These are phyloP conservation scores for Trametes sp. DNA, from an alignment of 1,284 basidiomycete species.

Conservation along the genomic window DNA sequence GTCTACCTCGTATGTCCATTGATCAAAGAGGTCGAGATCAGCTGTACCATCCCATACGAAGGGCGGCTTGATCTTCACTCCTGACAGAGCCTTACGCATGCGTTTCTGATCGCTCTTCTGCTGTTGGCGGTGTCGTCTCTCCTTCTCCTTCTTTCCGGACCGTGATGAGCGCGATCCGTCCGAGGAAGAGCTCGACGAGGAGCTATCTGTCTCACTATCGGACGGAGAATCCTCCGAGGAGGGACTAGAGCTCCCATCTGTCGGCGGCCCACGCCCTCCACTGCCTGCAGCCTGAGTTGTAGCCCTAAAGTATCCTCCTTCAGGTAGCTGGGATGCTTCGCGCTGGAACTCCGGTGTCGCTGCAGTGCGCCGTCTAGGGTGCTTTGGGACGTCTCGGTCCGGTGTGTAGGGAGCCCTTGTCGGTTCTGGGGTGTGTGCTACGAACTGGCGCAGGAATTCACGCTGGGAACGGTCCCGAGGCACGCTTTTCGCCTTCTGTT, in stretches of 20 bases:
- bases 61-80: conserved; percentile 11
- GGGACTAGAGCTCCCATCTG: too few relatives aligned
- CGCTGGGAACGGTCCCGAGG: conserved; percentile 1
- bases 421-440: not conserved
- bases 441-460: not conserved
- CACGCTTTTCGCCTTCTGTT: conserved; percentile 1
- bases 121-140: not conserved
- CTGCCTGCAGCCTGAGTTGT: too few relatives aligned
- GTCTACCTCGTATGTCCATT: conserved; percentile 29
- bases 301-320: too few relatives aligned
- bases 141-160: not conserved
- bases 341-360: too few relatives aligned
- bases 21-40: conserved; percentile 26
- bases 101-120: conserved; percentile 1
- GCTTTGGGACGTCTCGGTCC: too few relatives aligned
- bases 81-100: conserved; percentile 2
- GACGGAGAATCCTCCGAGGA: too few relatives aligned
- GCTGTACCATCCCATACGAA: conserved; percentile 24
- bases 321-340: too few relatives aligned
- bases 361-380: too few relatives aligned
- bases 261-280: too few relatives aligned
- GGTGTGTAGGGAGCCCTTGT: not conserved
- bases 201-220: too few relatives aligned
- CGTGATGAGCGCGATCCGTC: not conserved
- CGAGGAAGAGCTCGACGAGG: not conserved